phyloP scores from a whole-genome alignment of 345 rosid genomes.

The Kandelia obovata region DNA sequence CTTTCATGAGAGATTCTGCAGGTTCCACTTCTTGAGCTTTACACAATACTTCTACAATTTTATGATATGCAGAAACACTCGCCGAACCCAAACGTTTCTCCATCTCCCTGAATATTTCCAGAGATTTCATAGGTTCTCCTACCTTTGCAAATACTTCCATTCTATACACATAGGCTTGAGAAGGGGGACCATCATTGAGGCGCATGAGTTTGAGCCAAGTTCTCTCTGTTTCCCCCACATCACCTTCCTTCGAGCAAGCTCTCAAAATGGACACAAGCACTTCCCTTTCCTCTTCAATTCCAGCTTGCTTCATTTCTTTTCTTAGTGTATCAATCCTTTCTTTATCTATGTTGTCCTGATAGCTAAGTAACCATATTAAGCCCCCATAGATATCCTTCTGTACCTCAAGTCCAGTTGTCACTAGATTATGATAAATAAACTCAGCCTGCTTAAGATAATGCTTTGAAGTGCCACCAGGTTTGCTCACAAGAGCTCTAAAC shows the following conservation, averaged over 20 bases:
- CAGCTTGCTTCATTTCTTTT: slow-evolving; percentile 58
- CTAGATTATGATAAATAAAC: slow-evolving; percentile 72
- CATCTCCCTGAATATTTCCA: slow-evolving; percentile 65
- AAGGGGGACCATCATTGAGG: slow-evolving; percentile 39
- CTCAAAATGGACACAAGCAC: slow-evolving; percentile 67
- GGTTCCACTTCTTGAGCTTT: slow-evolving; percentile 46
- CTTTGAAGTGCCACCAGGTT: slow-evolving; percentile 49
- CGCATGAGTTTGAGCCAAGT: slow-evolving; percentile 54
- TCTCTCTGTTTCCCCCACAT: slow-evolving; percentile 60
- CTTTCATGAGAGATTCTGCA: slow-evolving; percentile 61
- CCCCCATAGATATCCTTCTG: slow-evolving; percentile 69
- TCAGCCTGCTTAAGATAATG: slow-evolving; percentile 78
- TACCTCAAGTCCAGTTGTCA: slow-evolving; percentile 59
- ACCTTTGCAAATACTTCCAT: slow-evolving; percentile 69
- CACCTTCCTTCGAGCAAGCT: slow-evolving; percentile 65
- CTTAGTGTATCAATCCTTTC: slow-evolving; percentile 50
- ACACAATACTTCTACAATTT: slow-evolving; percentile 62
- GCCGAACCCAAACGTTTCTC: slow-evolving; percentile 48
- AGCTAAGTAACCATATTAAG: slow-evolving; percentile 79
- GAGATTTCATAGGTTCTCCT: slow-evolving; percentile 47
- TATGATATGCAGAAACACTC: slow-evolving; percentile 64
- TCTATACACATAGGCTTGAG: slow-evolving; percentile 70
- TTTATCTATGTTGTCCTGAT: slow-evolving; percentile 61
- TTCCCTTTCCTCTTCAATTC: slow-evolving; percentile 57
- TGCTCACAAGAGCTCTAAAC: slow-evolving; percentile 62